Percentiles rank a stretch among this genome's conserved stretches.
Conservation (phyloP, 805 yeast species). For the Wickerhamiella kurtzmanii region DNA sequence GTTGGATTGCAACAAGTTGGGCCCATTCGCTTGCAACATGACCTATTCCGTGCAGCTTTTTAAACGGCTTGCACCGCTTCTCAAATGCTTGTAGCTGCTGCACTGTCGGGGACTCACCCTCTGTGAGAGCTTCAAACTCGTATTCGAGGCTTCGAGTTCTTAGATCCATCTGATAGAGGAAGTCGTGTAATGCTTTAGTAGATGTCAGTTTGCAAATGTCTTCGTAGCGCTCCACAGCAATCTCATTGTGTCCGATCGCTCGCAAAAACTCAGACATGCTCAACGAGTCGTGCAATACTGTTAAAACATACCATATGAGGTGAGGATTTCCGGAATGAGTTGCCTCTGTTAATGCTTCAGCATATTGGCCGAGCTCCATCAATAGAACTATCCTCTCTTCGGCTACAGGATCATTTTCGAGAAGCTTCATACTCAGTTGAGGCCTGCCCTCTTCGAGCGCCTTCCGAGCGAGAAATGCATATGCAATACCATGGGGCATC, state of each 20-base stretch:
- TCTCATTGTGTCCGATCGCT: conserved; percentile 37
- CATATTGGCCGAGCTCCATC: conserved; percentile 58
- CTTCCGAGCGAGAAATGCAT: conserved; percentile 43
- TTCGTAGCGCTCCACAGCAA: conserved; percentile 32
- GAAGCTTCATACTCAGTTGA: conserved; percentile 50
- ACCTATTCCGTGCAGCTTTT: conserved; percentile 25
- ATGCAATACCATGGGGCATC: conserved; percentile 34
- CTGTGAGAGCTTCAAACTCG: conserved; percentile 13
- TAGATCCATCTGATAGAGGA: conserved; percentile 51
- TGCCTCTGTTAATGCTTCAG: conserved; percentile 53
- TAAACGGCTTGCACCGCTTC: conserved; percentile 27
- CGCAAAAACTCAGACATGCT: conserved; percentile 58
- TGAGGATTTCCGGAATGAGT: conserved; percentile 49
- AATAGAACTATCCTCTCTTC: conserved; percentile 49
- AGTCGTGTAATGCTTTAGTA: conserved; percentile 20
- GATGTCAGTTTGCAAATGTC: conserved; percentile 20
- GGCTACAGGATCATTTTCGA: conserved; percentile 52
- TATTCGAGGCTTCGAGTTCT: conserved; percentile 13
- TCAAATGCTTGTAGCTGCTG: conserved; percentile 22
- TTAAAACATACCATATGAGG: conserved; percentile 43
- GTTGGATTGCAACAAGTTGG: conserved; percentile 33
- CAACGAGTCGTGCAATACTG: conserved; percentile 40
- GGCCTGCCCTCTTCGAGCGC: conserved; percentile 76
- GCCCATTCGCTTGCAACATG: conserved; percentile 34
- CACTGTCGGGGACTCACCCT: conserved; percentile 8